phyloP scores from a whole-genome alignment of 306 rosid species.

The Hippophae gyantsensis region DNA sequence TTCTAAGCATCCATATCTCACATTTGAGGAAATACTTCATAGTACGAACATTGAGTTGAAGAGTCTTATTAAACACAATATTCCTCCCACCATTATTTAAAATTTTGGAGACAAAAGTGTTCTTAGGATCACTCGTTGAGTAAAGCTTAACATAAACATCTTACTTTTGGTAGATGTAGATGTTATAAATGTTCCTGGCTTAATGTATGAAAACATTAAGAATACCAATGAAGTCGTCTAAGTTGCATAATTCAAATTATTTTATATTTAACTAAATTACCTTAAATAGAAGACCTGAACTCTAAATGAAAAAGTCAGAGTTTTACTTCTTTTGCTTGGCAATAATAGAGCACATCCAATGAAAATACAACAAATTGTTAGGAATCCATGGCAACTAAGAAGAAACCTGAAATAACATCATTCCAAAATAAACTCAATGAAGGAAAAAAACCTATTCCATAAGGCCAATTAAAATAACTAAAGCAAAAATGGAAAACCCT shows the following conservation, averaged over 20 bases:
- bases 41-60: conserved; percentile 42
- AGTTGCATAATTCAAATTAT: conserved; percentile 20
- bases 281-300: conserved; percentile 28
- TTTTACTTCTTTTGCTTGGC: conserved; percentile 40
- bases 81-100: conserved; percentile 93
- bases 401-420: conserved; percentile 26
- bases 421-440: conserved; percentile 10
- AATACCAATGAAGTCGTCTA: conserved; percentile 42
- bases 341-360: conserved; percentile 31
- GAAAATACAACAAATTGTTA: conserved; percentile 86
- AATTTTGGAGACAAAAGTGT: conserved; percentile 52
- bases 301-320: conserved; percentile 10
- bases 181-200: conserved; percentile 87
- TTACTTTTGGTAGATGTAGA: conserved; percentile 94
- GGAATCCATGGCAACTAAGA: conserved; percentile 52
- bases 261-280: conserved; percentile 40
- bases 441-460: neutral
- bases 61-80: conserved; percentile 74
- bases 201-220: conserved; percentile 66
- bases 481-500: conserved; percentile 3
- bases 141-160: conserved; percentile 88
- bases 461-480: neutral
- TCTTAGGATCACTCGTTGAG: conserved; percentile 51
- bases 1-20: conserved; percentile 93
- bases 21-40: conserved; percentile 67